These are phyloP conservation scores for Calonectria fujianensis DNA, from an alignment of 2,329 filamentous ascomycete genomes.

Conservation along the genomic window DNA sequence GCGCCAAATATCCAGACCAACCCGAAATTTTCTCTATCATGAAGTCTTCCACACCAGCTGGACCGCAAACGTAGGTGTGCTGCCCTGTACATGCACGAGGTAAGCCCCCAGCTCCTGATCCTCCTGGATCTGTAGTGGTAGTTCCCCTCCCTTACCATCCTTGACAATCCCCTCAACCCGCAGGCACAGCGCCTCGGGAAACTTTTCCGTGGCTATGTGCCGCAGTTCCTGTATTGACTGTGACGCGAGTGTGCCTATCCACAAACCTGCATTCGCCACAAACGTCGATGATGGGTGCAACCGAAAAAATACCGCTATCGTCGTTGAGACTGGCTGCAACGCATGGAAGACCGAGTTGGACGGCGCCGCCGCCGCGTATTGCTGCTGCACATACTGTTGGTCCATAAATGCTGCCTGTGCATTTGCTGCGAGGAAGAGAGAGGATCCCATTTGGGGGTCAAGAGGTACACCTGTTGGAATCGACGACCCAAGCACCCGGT, in stretches of 20 bases:
- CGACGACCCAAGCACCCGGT: slow-evolving; percentile 53
- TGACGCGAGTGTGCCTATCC: slow-evolving; percentile 78
- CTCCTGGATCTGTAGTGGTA: slow-evolving; percentile 79
- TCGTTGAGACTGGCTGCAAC: slow-evolving; percentile 47
- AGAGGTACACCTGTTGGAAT: slow-evolving; percentile 54
- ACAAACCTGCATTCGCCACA: slow-evolving; percentile 71
- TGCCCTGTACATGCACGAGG: slow-evolving; percentile 75
- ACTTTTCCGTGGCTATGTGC: slow-evolving; percentile 76
- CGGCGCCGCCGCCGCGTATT: slow-evolving; percentile 51
- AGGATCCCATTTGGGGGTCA: slow-evolving; percentile 62
- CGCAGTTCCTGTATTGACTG: slow-evolving; percentile 78
- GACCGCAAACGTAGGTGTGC: slow-evolving; percentile 66
- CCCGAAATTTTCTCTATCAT: slow-evolving; percentile 37
- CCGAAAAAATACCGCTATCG: slow-evolving; percentile 80
- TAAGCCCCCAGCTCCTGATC: slow-evolving; percentile 85
- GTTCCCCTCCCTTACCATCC: slow-evolving; percentile 75
- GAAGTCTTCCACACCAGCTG: slow-evolving; percentile 60
- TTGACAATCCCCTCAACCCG: slow-evolving; percentile 81
- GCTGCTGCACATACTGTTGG: slow-evolving; percentile 58
- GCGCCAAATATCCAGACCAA: background rate
- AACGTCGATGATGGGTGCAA: slow-evolving; percentile 79
- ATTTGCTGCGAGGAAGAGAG: slow-evolving; percentile 63
- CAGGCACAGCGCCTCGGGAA: slow-evolving; percentile 74
- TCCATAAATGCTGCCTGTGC: slow-evolving; percentile 61
- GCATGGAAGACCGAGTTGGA: slow-evolving; percentile 52